Evolutionary conservation across 352 stramenopile genomes (phyloP).

Genomic region (Paralagenidium karlingii): DNA sequence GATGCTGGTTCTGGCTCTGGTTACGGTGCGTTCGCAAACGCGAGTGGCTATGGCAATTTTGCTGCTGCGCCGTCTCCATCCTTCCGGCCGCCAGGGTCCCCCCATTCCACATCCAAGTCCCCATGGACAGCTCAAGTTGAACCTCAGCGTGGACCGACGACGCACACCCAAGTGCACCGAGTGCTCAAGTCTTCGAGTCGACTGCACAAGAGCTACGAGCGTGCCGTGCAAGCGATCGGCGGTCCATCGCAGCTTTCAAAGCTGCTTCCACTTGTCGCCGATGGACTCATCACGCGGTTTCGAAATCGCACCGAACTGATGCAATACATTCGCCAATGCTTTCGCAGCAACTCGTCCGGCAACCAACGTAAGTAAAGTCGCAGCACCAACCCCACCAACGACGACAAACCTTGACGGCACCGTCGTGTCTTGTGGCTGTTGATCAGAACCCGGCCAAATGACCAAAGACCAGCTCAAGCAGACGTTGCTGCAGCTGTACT

Average conservation of each 20-base stretch:
- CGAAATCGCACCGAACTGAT: conserved; percentile 12
- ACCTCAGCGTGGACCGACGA: conserved; percentile 18
- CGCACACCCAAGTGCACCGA: conserved; percentile 16
- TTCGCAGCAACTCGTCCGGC: no score
- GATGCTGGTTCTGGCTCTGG: conserved; percentile 1
- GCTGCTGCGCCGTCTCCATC: neutral
- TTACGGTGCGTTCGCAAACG: conserved; percentile 5
- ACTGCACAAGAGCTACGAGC: conserved; percentile 24
- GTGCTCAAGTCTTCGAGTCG: conserved; percentile 20
- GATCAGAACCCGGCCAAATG: conserved; percentile 25
- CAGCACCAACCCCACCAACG: no score
- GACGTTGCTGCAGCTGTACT: conserved; percentile 24
- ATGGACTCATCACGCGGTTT: conserved; percentile 1
- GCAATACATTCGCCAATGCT: no score
- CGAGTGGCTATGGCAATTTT: neutral
- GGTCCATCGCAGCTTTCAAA: conserved; percentile 44
- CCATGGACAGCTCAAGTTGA: conserved; percentile 4
- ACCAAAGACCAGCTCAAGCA: conserved; percentile 40
- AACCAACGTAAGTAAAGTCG: no score
- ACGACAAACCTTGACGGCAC: no score
- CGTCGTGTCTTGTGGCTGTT: neutral
- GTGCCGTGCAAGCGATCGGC: conserved; percentile 33
- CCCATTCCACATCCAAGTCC: no score
- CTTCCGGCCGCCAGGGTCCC: no score
- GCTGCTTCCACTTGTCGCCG: neutral